A percentile compares a stretch with the other conserved stretches of the same genome.
phyloP scores from a whole-genome alignment of 208 protist species.

The Pavlovales sp. region DNA sequence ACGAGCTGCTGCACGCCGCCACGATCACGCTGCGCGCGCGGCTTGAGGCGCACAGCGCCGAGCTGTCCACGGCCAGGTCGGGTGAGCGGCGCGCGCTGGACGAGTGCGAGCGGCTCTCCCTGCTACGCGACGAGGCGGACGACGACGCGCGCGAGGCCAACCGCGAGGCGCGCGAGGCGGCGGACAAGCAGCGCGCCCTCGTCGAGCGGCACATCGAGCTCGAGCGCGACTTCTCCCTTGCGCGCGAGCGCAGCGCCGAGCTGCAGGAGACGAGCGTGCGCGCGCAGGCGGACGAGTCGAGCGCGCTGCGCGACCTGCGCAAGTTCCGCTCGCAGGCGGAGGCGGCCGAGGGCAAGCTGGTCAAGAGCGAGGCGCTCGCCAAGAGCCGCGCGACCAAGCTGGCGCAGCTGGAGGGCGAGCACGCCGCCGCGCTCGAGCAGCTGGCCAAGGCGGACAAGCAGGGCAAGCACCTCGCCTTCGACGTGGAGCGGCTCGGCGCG shows the following conservation, averaged over 20 bases:
- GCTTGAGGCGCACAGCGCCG: neutral
- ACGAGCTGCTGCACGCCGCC: neutral
- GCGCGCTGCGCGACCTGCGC: neutral
- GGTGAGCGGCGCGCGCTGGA: too few relatives aligned
- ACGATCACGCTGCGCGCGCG: neutral
- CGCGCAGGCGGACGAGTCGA: too few relatives aligned
- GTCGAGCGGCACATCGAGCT: neutral
- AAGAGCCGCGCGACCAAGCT: neutral
- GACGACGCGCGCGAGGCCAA: neutral
- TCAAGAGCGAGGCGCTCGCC: too few relatives aligned
- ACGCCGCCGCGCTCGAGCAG: slow-evolving; percentile 1
- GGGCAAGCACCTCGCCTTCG: too few relatives aligned
- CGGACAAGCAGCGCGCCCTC: neutral
- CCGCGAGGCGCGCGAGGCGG: neutral
- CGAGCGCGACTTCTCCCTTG: neutral
- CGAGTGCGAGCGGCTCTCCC: neutral
- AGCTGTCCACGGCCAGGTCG: neutral
- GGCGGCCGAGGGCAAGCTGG: too few relatives aligned
- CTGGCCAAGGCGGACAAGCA: neutral
- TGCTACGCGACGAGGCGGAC: neutral
- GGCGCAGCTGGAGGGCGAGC: neutral
- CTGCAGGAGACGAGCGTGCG: too few relatives aligned
- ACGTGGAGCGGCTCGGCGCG: too few relatives aligned
- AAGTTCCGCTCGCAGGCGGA: neutral
- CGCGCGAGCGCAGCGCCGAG: too few relatives aligned